These are phyloP conservation scores for Crithidia fasciculata DNA, from an alignment of 208 protist species.

Conservation along the genomic window DNA sequence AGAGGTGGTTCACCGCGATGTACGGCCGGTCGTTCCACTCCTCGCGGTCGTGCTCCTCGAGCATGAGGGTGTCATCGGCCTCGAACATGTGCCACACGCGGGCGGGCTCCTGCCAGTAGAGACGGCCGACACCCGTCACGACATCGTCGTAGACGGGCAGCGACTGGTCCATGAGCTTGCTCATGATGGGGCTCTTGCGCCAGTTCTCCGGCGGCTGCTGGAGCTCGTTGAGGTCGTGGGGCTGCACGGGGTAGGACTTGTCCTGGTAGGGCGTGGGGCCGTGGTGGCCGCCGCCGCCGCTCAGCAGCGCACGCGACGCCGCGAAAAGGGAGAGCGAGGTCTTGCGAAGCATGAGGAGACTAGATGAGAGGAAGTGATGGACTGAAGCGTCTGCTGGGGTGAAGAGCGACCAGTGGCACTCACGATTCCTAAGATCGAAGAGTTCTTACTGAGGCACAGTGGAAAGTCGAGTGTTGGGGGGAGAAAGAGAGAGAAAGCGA, in stretches of 20 bases:
- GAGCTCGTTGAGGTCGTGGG: conserved; percentile 79
- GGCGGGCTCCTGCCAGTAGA: conserved; percentile 90
- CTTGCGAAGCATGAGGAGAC: conserved; percentile 71
- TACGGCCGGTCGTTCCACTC: conserved; percentile 92
- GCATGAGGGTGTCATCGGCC: conserved; percentile 89
- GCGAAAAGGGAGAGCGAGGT: conserved; percentile 68
- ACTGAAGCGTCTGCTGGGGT: background rate
- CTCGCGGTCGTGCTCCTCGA: conserved; percentile 92
- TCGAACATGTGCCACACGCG: conserved; percentile 88
- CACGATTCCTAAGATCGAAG: conserved; percentile 14
- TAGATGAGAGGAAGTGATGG: conserved; percentile 1
- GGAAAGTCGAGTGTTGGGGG: too few species aligned
- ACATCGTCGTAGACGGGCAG: conserved; percentile 90
- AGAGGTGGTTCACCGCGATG: conserved; percentile 89
- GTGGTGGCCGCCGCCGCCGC: conserved; percentile 51
- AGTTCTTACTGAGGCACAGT: background rate
- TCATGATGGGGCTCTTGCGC: conserved; percentile 89
- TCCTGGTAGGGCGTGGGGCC: conserved; percentile 86
- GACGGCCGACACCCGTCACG: conserved; percentile 76
- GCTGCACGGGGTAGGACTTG: conserved; percentile 84
- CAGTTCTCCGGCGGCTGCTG: conserved; percentile 80
- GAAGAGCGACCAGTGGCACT: conserved; percentile 26
- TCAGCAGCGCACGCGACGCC: conserved; percentile 67
- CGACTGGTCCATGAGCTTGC: conserved; percentile 90
- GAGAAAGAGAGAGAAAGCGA: background rate